These are phyloP conservation scores for Venturia oleaginea DNA, from an alignment of 2,329 filamentous ascomycete species.

Conservation along the genomic window DNA sequence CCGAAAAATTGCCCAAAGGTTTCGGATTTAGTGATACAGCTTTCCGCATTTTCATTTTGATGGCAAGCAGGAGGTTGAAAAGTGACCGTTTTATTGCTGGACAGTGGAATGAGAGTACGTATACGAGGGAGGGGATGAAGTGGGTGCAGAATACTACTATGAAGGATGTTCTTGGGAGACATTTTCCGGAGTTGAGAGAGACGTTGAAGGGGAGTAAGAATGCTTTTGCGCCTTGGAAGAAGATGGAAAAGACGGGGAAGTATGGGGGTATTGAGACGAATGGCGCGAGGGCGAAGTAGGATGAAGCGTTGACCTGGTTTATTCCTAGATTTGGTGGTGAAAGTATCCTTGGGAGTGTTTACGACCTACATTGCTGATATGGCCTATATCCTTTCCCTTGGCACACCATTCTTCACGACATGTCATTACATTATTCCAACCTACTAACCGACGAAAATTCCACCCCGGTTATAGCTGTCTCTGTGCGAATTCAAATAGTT, in stretches of 20 bases:
- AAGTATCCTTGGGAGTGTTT: too few relatives aligned
- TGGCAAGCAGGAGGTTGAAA: slow-evolving; percentile 36
- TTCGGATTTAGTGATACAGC: slow-evolving; percentile 42
- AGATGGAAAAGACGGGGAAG: slow-evolving; percentile 19
- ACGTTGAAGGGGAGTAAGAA: slow-evolving; percentile 26
- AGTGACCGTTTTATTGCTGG: slow-evolving; percentile 38
- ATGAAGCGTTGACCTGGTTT: too few relatives aligned
- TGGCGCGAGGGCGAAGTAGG: background rate
- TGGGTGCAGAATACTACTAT: slow-evolving; percentile 37
- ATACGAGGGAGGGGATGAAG: slow-evolving; percentile 32
- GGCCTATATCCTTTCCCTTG: too few relatives aligned
- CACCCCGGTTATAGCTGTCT: too few relatives aligned
- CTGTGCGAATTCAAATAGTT: too few relatives aligned
- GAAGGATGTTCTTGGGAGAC: slow-evolving; percentile 35
- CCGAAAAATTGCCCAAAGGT: slow-evolving; percentile 35
- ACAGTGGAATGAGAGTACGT: slow-evolving; percentile 32
- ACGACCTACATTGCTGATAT: too few relatives aligned
- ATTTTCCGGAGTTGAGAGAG: slow-evolving; percentile 33
- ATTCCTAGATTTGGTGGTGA: too few relatives aligned
- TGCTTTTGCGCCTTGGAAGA: slow-evolving; percentile 28
- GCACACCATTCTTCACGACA: too few relatives aligned
- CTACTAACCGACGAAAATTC: too few relatives aligned
- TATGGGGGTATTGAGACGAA: slow-evolving; percentile 24
- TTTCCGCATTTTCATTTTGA: slow-evolving; percentile 38
- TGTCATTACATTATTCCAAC: too few relatives aligned